These are phyloP conservation scores for Pyricularia pennisetigena DNA, from an alignment of 2,329 filamentous ascomycete genomes.

Conservation along the genomic window DNA sequence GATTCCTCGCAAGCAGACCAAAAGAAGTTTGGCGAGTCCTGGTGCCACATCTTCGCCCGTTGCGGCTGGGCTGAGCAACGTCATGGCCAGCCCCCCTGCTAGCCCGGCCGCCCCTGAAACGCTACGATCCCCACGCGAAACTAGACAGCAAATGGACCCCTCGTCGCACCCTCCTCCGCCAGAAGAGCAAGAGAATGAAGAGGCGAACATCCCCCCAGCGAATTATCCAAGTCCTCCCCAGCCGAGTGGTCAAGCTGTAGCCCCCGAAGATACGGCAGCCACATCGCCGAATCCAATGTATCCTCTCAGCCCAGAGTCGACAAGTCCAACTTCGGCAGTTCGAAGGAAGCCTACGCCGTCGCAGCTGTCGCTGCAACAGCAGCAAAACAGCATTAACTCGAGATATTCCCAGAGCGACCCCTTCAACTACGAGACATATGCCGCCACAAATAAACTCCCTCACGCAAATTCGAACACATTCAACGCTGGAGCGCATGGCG, in stretches of 20 bases:
- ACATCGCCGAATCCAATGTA: not conserved
- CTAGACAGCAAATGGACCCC: slow-evolving; percentile 25
- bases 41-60: slow-evolving; percentile 7
- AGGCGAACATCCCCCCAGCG: slow-evolving; percentile 9
- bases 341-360: slow-evolving; percentile 2
- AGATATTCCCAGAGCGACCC: slow-evolving; percentile 11
- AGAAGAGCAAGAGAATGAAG: not conserved
- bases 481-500: slow-evolving; percentile 16
- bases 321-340: not conserved
- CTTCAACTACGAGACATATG: slow-evolving; percentile 13
- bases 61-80: slow-evolving; percentile 5
- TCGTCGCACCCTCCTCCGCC: slow-evolving; percentile 18
- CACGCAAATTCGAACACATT: slow-evolving; percentile 10
- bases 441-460: slow-evolving; percentile 7
- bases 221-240: slow-evolving; percentile 27
- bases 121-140: slow-evolving; percentile 10
- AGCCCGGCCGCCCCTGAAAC: slow-evolving; percentile 20
- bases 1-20: slow-evolving; percentile 41
- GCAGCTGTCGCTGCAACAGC: slow-evolving; percentile 2
- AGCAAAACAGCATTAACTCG: slow-evolving; percentile 9
- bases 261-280: not conserved
- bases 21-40: slow-evolving; percentile 20
- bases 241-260: slow-evolving; percentile 15
- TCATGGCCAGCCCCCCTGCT: slow-evolving; percentile 18
- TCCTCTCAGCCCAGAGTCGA: not conserved